A percentile compares a stretch with the other conserved stretches of the same genome.
phyloP scores from a whole-genome alignment of 371 early-diverging fungal species.

The Chytridium lagenaria region DNA sequence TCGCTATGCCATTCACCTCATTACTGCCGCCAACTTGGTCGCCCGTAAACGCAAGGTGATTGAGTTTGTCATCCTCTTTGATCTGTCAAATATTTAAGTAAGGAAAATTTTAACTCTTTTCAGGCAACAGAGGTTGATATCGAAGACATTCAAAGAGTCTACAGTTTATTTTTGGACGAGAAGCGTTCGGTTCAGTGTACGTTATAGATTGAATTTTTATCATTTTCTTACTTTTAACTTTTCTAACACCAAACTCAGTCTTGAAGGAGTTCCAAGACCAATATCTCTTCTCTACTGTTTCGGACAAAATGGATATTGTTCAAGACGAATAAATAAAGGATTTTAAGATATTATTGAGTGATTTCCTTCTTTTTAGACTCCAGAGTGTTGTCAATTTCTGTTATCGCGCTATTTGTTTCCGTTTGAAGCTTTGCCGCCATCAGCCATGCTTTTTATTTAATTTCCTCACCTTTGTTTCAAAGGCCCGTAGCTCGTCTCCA shows the following conservation, averaged over 20 bases:
- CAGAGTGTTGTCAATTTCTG: slow-evolving; percentile 70
- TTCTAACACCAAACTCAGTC: slow-evolving; percentile 40
- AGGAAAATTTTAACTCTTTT: too few species aligned
- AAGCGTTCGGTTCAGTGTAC: slow-evolving; percentile 90
- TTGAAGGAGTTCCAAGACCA: slow-evolving; percentile 87
- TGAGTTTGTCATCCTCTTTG: too few species aligned
- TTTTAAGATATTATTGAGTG: slow-evolving; percentile 13
- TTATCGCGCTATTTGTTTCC: slow-evolving; percentile 72
- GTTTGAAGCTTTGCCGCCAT: slow-evolving; percentile 56
- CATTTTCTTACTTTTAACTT: slow-evolving; percentile 44
- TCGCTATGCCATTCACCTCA: slow-evolving; percentile 96
- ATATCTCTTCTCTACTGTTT: slow-evolving; percentile 83
- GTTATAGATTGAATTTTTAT: slow-evolving; percentile 14
- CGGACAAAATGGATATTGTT: slow-evolving; percentile 37
- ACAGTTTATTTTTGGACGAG: slow-evolving; percentile 94
- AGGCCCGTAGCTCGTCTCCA: slow-evolving; percentile 63
- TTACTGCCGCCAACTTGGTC: slow-evolving; percentile 90
- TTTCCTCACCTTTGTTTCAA: slow-evolving; percentile 64
- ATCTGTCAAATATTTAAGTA: too few species aligned
- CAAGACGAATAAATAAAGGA: neutral
- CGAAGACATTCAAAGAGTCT: slow-evolving; percentile 90
- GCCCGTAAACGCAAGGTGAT: slow-evolving; percentile 85
- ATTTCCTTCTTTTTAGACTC: slow-evolving; percentile 80
- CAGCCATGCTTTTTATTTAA: neutral
- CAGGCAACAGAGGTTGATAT: slow-evolving; percentile 85